These are phyloP conservation scores for Cryptococcus floricola DNA, from an alignment of 1,284 basidiomycete species.

Conservation along the genomic window DNA sequence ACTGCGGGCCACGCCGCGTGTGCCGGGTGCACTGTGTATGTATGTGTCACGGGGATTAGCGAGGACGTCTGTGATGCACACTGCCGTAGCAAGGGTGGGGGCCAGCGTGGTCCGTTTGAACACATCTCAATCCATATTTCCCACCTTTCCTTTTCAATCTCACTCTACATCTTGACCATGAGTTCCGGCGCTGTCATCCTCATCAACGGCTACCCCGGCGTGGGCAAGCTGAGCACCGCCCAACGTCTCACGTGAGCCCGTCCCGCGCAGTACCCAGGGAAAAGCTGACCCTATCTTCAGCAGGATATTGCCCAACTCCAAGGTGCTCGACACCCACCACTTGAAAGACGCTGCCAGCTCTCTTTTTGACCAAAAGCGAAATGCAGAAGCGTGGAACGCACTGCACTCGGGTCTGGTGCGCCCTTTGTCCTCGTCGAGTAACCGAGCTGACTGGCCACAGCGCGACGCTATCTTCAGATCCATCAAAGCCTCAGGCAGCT, in stretches of 20 bases:
- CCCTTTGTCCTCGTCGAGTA: neutral
- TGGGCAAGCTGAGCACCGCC: constrained; percentile 33
- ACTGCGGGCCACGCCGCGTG: neutral
- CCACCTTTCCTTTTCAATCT: too few relatives aligned
- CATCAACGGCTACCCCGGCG: constrained; percentile 37
- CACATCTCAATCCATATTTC: too few relatives aligned
- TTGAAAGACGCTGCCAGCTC: constrained; percentile 12
- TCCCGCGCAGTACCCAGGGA: neutral
- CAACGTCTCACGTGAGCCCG: constrained; percentile 28
- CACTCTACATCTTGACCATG: neutral
- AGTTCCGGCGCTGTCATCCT: constrained; percentile 13
- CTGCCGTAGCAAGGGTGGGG: too few relatives aligned
- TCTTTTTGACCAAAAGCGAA: constrained; percentile 7
- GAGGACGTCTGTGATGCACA: neutral
- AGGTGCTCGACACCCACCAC: constrained; percentile 26
- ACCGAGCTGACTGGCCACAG: constrained; percentile 1
- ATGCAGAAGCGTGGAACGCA: constrained; percentile 4
- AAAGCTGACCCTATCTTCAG: constrained; percentile 6
- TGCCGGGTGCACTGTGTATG: neutral
- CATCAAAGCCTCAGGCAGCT: neutral
- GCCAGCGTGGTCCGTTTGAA: too few relatives aligned
- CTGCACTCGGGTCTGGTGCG: constrained; percentile 8
- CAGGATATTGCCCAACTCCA: constrained; percentile 30
- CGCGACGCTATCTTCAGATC: constrained; percentile 10
- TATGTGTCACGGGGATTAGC: neutral